Conservation (phyloP, 371 early-diverging fungal genomes). For the Homolaphlyctis polyrhiza region DNA sequence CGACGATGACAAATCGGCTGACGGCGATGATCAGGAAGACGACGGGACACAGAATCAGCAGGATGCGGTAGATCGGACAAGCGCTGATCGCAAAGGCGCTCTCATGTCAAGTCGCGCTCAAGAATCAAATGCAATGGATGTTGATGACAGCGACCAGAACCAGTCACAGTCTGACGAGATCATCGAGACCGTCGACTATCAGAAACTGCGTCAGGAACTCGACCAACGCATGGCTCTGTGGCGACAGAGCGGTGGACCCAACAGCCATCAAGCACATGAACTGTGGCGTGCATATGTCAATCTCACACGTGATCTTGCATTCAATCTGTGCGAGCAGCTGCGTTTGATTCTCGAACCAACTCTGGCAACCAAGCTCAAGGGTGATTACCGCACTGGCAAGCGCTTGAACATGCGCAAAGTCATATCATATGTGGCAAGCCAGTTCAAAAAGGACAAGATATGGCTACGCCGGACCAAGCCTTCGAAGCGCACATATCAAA, state of each 20-base stretch:
- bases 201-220: slow-evolving; percentile 42
- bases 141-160: no score
- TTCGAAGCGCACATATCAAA: slow-evolving; percentile 96
- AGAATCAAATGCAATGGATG: no score
- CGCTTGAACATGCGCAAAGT: slow-evolving; percentile 99
- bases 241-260: slow-evolving; percentile 34
- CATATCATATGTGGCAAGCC: slow-evolving; percentile 97
- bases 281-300: slow-evolving; percentile 87
- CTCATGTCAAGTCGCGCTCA: no score
- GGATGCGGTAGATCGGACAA: slow-evolving; percentile 38
- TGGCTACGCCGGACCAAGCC: slow-evolving; percentile 98
- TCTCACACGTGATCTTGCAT: slow-evolving; percentile 78
- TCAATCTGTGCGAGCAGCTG: slow-evolving; percentile 90
- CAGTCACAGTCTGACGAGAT: slow-evolving; percentile 24
- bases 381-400: slow-evolving; percentile 99
- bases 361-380: slow-evolving; percentile 92
- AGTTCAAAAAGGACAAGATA: slow-evolving; percentile 99
- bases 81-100: no score
- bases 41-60: slow-evolving; percentile 8
- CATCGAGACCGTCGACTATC: not conserved
- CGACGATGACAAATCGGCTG: slow-evolving; percentile 24
- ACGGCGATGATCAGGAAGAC: slow-evolving; percentile 20
- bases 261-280: slow-evolving; percentile 52
- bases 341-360: slow-evolving; percentile 97
- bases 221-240: slow-evolving; percentile 47